A percentile compares a stretch with the other conserved stretches of the same genome.
Conservation (phyloP, 2,329 filamentous ascomycete genomes). For the Diaporthe longicolla region DNA sequence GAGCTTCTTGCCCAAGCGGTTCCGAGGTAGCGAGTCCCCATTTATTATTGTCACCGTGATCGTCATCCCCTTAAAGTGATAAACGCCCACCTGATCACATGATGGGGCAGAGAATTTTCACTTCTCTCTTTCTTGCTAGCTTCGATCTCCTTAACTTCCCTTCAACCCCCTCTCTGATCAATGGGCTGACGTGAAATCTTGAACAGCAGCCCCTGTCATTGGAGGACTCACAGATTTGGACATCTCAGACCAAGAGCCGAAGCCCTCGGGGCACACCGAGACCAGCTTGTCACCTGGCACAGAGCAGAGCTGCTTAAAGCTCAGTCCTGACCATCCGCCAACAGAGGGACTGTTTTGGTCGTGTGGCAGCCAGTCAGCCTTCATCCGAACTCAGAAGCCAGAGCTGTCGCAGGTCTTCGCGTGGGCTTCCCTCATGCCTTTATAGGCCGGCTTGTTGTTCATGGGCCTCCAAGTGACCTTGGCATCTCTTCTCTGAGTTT, state of each 20-base stretch:
- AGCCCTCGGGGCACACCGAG: conserved; percentile 37
- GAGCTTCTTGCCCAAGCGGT: not conserved
- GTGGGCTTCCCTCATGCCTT: conserved; percentile 1
- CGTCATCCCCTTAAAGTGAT: conserved; percentile 1
- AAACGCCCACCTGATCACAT: conserved; percentile 9
- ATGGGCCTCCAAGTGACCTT: conserved; percentile 21
- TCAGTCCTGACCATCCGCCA: not conserved
- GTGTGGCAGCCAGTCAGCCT: not conserved
- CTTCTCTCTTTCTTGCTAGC: not conserved
- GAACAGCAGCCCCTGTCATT: conserved; percentile 17
- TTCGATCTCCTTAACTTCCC: not conserved
- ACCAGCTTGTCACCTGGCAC: conserved; percentile 33
- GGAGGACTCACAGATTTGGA: conserved; percentile 20
- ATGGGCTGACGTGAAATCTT: conserved; percentile 16
- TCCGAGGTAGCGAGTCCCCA: conserved; percentile 8
- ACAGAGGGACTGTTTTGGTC: not conserved
- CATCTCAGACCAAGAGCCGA: conserved; percentile 34
- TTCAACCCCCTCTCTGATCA: not conserved
- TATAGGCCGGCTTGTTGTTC: conserved; percentile 29
- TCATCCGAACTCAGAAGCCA: not conserved
- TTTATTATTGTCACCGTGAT: conserved; percentile 30
- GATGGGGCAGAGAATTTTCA: not conserved
- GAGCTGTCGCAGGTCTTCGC: not conserved
- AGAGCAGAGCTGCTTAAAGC: conserved; percentile 25
- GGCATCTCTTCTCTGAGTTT: conserved; percentile 17